Base-by-base conservation (phyloP, 2,329 filamentous ascomycete genomes). In the Aspergillus spinulosporus region DNA sequence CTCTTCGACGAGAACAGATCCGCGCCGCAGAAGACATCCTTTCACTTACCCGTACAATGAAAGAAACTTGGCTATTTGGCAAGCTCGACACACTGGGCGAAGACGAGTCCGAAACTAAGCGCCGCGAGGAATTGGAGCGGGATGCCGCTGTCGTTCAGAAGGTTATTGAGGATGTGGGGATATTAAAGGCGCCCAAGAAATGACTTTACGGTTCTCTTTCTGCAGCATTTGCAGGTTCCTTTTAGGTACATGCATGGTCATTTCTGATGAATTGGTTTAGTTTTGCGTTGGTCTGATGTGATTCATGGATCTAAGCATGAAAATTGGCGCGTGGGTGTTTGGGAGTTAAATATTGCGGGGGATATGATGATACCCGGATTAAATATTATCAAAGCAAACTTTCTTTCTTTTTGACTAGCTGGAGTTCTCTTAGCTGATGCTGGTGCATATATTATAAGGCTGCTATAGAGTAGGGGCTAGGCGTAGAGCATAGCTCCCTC, bases 31-130 rank as follows among this genome's bases (percentile, higher is more conserved):
- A 88, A 72, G 84, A 87, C 53, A 75, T 87, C 8, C 77, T 86
- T 56, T 78, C 80, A 9, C 69, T 88, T 11, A 85, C 83, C 28
- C 80, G 85, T 21, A 78, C 81, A 28, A 76, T 88, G 72, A 87
- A 88, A 67, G 85, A 88, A 66, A 76, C 84, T 21, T 88, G 86
- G 86, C 74, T 88, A 4, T 87, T 87, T 63, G 86, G 86, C 2
- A 82, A 83, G 56, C 75, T 88, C 44, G 79, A 86, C 55, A 86
- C 83, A 0, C 67, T 87, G 1, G 78, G 75, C 11, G 73, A 74
- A 54, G 69, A 76, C 40, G 73, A 74, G 36, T 64, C 70, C 15
- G 73, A 77, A 50, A 63, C 71, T 8, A 64, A 76, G 65, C 66
- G 75, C 58, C 65, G 74, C 58, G 64, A 76, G 71, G 69, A 72